Conservation (phyloP, 2,329 filamentous ascomycete species). For the Curvularia lunata region DNA sequence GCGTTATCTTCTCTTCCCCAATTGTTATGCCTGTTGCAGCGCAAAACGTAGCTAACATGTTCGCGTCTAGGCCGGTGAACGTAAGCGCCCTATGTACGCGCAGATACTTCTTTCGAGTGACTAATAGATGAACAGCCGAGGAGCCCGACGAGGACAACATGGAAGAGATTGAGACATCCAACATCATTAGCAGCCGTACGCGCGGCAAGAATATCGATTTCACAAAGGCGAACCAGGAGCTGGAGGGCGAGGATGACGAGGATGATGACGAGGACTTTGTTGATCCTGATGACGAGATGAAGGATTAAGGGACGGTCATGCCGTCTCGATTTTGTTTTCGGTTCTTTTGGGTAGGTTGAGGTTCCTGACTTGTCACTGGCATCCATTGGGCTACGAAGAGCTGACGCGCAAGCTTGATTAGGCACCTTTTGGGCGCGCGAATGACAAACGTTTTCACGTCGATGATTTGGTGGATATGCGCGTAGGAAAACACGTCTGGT, state of each 20-base stretch:
- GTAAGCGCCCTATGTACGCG: slow-evolving; percentile 33
- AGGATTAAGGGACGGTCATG: slow-evolving; percentile 54
- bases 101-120: too few species aligned
- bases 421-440: slow-evolving; percentile 30
- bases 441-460: slow-evolving; percentile 25
- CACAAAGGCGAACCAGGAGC: slow-evolving; percentile 83
- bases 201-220: slow-evolving; percentile 93
- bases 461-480: slow-evolving; percentile 22
- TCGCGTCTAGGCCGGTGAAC: slow-evolving; percentile 39
- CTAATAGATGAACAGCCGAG: slow-evolving; percentile 56
- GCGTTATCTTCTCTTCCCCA: slow-evolving; percentile 38
- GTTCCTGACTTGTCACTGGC: too few species aligned
- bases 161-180: slow-evolving; percentile 87
- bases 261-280: slow-evolving; percentile 76
- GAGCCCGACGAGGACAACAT: slow-evolving; percentile 77
- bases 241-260: slow-evolving; percentile 75
- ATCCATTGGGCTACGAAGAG: background rate
- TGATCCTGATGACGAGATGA: slow-evolving; percentile 73
- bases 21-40: too few species aligned
- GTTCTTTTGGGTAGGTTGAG: slow-evolving; percentile 1
- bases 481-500: slow-evolving; percentile 31
- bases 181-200: slow-evolving; percentile 86
- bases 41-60: slow-evolving; percentile 42
- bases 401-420: slow-evolving; percentile 10
- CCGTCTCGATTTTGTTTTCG: background rate